These are phyloP conservation scores for Collybia nuda DNA, from an alignment of 768 basidiomycete genomes.

Conservation along the genomic window DNA sequence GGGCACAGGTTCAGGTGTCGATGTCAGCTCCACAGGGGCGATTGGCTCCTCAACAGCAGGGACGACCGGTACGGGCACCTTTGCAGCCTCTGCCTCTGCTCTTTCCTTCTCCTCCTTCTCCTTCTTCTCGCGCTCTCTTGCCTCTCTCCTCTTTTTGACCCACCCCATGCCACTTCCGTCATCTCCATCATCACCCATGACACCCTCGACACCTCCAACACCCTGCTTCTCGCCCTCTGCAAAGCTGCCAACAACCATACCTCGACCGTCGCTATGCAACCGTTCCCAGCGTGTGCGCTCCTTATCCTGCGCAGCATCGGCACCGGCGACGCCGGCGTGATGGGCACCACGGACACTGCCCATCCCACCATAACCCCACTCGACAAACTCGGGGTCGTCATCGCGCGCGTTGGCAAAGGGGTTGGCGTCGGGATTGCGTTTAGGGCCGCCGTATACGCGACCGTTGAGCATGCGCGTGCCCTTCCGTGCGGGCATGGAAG, in stretches of 20 bases:
- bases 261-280: constrained; percentile 27
- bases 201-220: constrained; percentile 17
- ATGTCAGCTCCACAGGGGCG: not conserved
- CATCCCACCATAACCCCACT: constrained; percentile 92
- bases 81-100: constrained; percentile 25
- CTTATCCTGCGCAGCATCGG: constrained; percentile 24
- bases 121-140: constrained; percentile 49
- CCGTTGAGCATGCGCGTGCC: constrained; percentile 81
- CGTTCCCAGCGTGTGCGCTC: constrained; percentile 32
- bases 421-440: constrained; percentile 37
- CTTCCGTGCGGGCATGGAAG: constrained; percentile 21
- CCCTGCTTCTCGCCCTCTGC: constrained; percentile 23
- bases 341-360: constrained; percentile 51
- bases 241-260: constrained; percentile 14
- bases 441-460: constrained; percentile 67
- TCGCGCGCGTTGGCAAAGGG: constrained; percentile 64
- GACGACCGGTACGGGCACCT: constrained; percentile 11
- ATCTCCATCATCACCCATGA: constrained; percentile 53
- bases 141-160: constrained; percentile 65
- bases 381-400: constrained; percentile 83
- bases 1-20: not conserved
- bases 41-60: not conserved
- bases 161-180: constrained; percentile 89
- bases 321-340: constrained; percentile 14
- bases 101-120: constrained; percentile 43